phyloP scores from a whole-genome alignment of 192 early-diverging fungal genomes.

The Coemansia sp. region DNA sequence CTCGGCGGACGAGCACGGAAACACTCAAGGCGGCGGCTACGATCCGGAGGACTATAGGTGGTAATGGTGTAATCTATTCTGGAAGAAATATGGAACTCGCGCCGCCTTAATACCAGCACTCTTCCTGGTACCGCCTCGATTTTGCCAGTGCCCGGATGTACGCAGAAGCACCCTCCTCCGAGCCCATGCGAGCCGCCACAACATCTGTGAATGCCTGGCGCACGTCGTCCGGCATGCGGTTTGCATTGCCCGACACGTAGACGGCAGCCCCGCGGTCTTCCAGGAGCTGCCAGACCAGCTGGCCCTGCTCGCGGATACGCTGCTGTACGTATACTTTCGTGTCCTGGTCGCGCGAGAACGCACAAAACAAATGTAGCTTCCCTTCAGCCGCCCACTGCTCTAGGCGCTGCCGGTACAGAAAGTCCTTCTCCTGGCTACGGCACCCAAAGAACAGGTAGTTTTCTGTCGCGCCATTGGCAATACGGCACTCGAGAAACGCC shows the following conservation, averaged over 20 bases:
- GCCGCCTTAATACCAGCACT: conserved; percentile 76
- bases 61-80: too few relatives aligned
- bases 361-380: conserved; percentile 58
- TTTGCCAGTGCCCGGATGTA: conserved; percentile 53
- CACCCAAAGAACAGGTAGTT: conserved; percentile 86
- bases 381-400: conserved; percentile 46
- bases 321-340: conserved; percentile 30
- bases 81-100: too few relatives aligned
- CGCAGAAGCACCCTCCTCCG: background rate
- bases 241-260: conserved; percentile 65
- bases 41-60: conserved; percentile 1
- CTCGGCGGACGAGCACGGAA: conserved; percentile 23
- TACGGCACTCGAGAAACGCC: conserved; percentile 61
- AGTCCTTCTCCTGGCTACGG: conserved; percentile 65
- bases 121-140: conserved; percentile 70
- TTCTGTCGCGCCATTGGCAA: conserved; percentile 25
- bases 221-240: conserved; percentile 37
- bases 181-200: background rate
- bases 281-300: conserved; percentile 61
- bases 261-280: conserved; percentile 52
- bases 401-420: conserved; percentile 67
- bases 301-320: conserved; percentile 19
- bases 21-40: background rate
- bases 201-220: conserved; percentile 28
- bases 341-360: conserved; percentile 81